A percentile compares a stretch with the other conserved stretches of the same genome.
phyloP scores from a whole-genome alignment of 305 asterid genomes.

The Stenogyne calaminthoides region DNA sequence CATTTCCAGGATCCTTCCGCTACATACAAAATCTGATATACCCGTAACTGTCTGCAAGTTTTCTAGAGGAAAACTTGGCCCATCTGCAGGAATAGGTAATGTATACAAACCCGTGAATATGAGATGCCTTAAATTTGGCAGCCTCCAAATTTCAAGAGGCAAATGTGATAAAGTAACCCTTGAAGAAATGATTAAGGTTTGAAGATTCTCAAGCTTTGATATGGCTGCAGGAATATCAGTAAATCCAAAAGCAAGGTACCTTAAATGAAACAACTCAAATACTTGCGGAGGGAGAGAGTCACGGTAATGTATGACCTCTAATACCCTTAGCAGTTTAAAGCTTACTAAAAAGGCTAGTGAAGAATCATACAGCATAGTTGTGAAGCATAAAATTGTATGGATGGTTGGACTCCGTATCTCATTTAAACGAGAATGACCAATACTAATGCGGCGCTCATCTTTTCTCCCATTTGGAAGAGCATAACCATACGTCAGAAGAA shows the following conservation, averaged over 20 bases:
- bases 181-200: background rate
- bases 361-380: too few species aligned
- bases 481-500: too few species aligned
- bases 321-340: too few species aligned
- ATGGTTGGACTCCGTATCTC: too few species aligned
- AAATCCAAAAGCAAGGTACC: background rate
- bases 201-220: background rate
- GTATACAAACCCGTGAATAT: background rate
- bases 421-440: background rate
- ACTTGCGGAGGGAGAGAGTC: background rate
- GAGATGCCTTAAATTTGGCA: background rate
- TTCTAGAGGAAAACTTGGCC: background rate
- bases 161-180: background rate
- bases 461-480: background rate
- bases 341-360: background rate
- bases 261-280: conserved; percentile 1
- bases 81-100: background rate
- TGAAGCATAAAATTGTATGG: too few species aligned
- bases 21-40: background rate
- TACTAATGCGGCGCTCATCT: background rate
- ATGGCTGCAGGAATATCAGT: background rate
- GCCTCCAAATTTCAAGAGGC: background rate
- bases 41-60: background rate
- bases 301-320: too few species aligned
- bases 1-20: background rate